phyloP scores from a whole-genome alignment of 202 grass and related monocot genomes.

The Schoenoplectus triqueter region DNA sequence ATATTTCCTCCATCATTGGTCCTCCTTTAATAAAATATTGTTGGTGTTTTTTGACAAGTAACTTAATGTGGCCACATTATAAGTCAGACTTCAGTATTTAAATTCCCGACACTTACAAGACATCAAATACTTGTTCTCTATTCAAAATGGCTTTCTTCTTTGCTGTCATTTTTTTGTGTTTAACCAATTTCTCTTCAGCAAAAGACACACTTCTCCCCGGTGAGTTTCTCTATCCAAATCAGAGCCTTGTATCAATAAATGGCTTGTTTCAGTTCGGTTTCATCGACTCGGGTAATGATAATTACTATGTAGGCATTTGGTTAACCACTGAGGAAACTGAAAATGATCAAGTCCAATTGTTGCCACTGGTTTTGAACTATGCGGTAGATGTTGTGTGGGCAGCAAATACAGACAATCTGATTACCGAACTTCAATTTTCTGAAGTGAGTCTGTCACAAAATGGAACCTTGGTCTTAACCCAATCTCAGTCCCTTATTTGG shows the following conservation, averaged over 20 bases:
- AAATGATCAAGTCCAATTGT: not conserved
- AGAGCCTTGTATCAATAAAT: conserved; percentile 33
- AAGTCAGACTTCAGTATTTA: not conserved
- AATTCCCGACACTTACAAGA: not conserved
- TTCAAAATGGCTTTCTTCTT: conserved; percentile 21
- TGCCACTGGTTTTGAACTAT: not conserved
- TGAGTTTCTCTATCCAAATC: conserved; percentile 36
- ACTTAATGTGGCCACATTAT: not conserved
- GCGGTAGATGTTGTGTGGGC: not conserved
- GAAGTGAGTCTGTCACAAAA: conserved; percentile 21
- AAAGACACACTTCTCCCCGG: conserved; percentile 37
- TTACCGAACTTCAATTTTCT: not conserved
- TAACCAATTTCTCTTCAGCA: not conserved
- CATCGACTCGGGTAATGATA: not conserved
- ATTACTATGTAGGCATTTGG: conserved; percentile 25
- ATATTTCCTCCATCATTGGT: not conserved
- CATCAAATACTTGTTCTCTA: not conserved
- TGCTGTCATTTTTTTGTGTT: not conserved
- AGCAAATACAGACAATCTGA: conserved; percentile 21
- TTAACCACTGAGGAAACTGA: not conserved
- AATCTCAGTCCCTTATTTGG: conserved; percentile 40
- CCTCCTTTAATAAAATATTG: not conserved
- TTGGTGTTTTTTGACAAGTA: not conserved
- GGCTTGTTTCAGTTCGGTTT: conserved; percentile 40
- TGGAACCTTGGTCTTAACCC: conserved; percentile 24